These are phyloP conservation scores for Lactarius akahatsu DNA, from an alignment of 768 basidiomycete species.

Conservation along the genomic window DNA sequence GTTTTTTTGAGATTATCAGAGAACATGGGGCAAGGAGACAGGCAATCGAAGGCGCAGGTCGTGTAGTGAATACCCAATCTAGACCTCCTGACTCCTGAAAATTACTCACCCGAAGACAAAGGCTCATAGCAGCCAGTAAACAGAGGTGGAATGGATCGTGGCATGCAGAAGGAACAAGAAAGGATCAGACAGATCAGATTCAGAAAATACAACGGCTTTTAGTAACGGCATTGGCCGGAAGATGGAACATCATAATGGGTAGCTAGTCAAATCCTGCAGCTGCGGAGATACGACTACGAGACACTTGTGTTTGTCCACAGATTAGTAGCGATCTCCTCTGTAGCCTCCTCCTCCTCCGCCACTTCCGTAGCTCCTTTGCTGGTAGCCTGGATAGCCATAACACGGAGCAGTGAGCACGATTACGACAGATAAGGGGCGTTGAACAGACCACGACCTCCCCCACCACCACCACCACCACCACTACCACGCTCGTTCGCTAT, in stretches of 20 bases:
- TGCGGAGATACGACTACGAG: neutral
- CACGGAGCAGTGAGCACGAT: neutral
- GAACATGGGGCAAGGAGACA: no score
- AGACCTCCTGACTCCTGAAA: neutral
- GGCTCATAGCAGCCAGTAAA: neutral
- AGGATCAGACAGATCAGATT: neutral
- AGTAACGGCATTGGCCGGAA: neutral
- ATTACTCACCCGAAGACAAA: no score
- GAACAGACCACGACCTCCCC: slow-evolving; percentile 36
- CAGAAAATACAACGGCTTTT: neutral
- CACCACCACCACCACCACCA: slow-evolving; percentile 45
- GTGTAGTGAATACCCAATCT: neutral
- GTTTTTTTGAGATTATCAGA: no score
- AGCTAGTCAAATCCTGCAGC: neutral
- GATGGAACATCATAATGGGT: neutral
- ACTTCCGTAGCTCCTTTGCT: slow-evolving; percentile 20
- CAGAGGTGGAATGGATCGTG: neutral
- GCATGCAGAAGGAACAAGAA: neutral
- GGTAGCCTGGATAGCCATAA: slow-evolving; percentile 26
- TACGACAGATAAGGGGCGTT: slow-evolving; percentile 23
- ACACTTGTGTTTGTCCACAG: neutral
- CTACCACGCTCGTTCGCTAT: slow-evolving; percentile 65
- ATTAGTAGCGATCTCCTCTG: neutral
- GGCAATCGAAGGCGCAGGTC: no score
- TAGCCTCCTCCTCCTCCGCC: slow-evolving; percentile 9